Evolutionary conservation across 768 basidiomycete species (phyloP), one percentile per base, ranked within the genome.

Genomic region (Gloeostereum incarnatum): DNA sequence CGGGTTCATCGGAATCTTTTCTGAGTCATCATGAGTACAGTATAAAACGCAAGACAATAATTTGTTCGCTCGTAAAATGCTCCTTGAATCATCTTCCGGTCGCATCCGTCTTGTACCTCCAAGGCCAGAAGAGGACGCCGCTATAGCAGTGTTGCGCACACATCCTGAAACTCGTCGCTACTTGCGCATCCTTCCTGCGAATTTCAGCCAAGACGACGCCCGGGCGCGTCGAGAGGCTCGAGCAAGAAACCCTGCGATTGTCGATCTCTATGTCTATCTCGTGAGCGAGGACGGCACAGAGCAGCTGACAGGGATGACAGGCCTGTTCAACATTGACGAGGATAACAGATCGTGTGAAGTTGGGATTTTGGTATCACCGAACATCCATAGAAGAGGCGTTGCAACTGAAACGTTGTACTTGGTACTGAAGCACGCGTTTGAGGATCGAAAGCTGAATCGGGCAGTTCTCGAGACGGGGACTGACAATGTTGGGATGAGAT

Each of bases 211-310:
- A 10, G 64, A 65, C 4, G 64, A 69, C 16, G 55, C 55, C 22
- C 53, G 59, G 7, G 45, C 36, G 30, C 54, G 53, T 13, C 49
- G 69, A 26, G 60, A 68, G 37, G 44, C 27, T 20, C 55, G 65
- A 20, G 58, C 57, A 3, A 52, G 54, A 36, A 55, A 66, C 36
- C 41, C 50, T 10, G 38, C 45, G 3, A 49, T 61, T 21, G 37
- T 60, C 27, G 63, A 69, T 32, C 62, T 71, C 42, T 47, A 63
- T 41, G 55, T 67, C 22, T 56, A 60, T 46, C 41, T 56, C 21
- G 37, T 48, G 7, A 39, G 54, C 23, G 44, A 49, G 5, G 51
- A 58, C n/a, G 58, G 54, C 4, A 35, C 39, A 3, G 45, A 42
- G 9, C 46, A 48, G 24, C 62, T 63, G 36, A 63, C 53, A 7